phyloP scores from a whole-genome alignment of 2,329 filamentous ascomycete species.

The Paradendryphiella salina region DNA sequence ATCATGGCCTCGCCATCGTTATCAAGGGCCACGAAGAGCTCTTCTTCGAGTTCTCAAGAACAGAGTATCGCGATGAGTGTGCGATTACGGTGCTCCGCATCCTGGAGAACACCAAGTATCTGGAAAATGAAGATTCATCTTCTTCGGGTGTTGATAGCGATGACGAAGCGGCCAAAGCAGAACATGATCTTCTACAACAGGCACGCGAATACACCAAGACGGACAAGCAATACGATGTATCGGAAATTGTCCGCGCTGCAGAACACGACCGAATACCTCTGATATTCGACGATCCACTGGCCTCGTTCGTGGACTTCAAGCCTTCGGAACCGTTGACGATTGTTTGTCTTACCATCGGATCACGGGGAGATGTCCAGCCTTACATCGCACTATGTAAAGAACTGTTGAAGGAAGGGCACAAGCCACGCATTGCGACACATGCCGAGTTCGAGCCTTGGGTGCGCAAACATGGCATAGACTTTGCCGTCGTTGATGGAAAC shows the following conservation, averaged over 20 bases:
- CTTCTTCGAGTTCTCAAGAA: constrained; percentile 87
- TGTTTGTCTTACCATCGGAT: constrained; percentile 94
- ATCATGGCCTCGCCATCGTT: constrained; percentile 86
- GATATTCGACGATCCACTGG: constrained; percentile 84
- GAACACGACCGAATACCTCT: constrained; percentile 69
- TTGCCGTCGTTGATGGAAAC: constrained; percentile 84
- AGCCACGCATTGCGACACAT: constrained; percentile 86
- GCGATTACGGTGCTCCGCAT: constrained; percentile 76
- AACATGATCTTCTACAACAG: constrained; percentile 78
- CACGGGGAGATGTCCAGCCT: constrained; percentile 92
- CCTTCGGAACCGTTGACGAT: constrained; percentile 77
- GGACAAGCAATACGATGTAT: constrained; percentile 24
- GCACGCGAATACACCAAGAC: constrained; percentile 59
- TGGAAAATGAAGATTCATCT: constrained; percentile 70
- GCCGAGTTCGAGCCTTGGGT: constrained; percentile 88
- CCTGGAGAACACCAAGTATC: constrained; percentile 71
- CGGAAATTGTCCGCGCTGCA: constrained; percentile 36
- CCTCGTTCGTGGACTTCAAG: constrained; percentile 90
- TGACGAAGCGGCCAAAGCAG: constrained; percentile 74
- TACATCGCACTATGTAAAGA: constrained; percentile 97
- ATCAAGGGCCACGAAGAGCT: constrained; percentile 93
- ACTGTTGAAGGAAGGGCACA: constrained; percentile 83
- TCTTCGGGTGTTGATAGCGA: constrained; percentile 70
- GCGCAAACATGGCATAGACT: constrained; percentile 90
- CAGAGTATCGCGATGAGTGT: constrained; percentile 84